Evolutionary conservation across 192 early-diverging fungal species (phyloP).

Genomic region (Coemansia sp.): DNA sequence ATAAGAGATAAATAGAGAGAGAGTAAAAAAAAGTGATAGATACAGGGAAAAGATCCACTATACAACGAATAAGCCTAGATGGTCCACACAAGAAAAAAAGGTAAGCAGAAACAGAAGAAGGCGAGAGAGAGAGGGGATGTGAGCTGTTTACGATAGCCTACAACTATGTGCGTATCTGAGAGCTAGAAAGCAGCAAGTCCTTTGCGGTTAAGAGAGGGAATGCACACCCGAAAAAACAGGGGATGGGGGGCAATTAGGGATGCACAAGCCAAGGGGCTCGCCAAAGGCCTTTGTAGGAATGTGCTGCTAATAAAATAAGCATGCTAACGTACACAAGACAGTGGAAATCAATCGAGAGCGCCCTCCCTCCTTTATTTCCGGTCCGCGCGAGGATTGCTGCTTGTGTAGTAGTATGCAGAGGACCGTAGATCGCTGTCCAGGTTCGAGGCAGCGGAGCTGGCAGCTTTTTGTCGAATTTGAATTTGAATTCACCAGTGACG

Average conservation of each 20-base stretch:
- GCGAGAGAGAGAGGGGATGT: neutral
- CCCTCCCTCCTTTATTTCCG: conserved; percentile 1
- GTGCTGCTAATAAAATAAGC: neutral
- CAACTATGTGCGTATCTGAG: neutral
- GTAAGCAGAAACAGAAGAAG: conserved; percentile 4
- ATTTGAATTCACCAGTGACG: neutral
- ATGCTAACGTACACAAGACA: neutral
- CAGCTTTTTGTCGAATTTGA: neutral
- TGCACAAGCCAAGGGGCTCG: neutral
- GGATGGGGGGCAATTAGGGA: conserved; percentile 5
- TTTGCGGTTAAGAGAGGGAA: neutral
- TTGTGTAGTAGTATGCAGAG: neutral
- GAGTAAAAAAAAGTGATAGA: neutral
- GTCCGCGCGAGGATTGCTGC: neutral
- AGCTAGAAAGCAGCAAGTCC: neutral
- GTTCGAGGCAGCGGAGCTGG: neutral
- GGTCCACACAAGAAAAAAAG: neutral
- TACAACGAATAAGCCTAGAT: conserved; percentile 3
- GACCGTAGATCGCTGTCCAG: neutral
- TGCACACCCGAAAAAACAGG: neutral
- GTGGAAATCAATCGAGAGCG: neutral
- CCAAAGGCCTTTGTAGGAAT: conserved; percentile 3
- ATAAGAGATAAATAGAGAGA: neutral
- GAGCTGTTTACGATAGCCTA: conserved; percentile 5
- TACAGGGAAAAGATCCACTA: neutral